phyloP scores from a whole-genome alignment of 441 rosid species.

The Croton laevigatus region DNA sequence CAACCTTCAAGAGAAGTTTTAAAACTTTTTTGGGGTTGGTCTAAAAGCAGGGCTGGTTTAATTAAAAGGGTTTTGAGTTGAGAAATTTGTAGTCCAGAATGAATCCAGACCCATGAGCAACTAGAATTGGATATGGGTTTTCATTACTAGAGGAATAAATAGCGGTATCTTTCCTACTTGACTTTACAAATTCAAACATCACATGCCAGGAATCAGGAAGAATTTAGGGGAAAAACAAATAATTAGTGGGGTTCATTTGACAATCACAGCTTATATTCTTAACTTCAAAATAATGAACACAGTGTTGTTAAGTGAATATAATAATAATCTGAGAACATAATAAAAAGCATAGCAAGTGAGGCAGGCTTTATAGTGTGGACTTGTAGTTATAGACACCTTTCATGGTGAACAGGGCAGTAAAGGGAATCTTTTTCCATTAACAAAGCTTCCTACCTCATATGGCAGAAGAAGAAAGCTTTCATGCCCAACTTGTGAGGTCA shows the following conservation, averaged over 20 bases:
- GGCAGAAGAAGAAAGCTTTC: not conserved
- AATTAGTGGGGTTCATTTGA: not conserved
- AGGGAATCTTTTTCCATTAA: not conserved
- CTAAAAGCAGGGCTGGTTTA: not conserved
- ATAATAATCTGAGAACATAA: not conserved
- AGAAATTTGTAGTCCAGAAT: not conserved
- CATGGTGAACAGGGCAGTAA: not conserved
- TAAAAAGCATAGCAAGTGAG: not conserved
- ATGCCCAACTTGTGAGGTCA: conserved; percentile 20
- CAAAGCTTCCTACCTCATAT: not conserved
- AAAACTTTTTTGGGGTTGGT: not conserved
- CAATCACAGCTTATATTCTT: not conserved
- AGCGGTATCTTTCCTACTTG: not conserved
- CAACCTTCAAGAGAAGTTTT: not conserved
- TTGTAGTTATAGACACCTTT: not conserved
- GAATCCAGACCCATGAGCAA: not conserved
- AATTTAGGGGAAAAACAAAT: not conserved
- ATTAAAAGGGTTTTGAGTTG: not conserved
- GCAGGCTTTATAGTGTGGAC: not conserved
- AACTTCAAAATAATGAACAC: not conserved
- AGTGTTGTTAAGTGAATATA: not conserved
- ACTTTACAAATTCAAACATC: not conserved
- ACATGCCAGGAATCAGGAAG: not conserved
- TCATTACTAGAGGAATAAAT: not conserved
- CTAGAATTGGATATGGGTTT: not conserved